Evolutionary conservation across 345 rosid genomes (phyloP).

Genomic region (Eucalyptus albens): DNA sequence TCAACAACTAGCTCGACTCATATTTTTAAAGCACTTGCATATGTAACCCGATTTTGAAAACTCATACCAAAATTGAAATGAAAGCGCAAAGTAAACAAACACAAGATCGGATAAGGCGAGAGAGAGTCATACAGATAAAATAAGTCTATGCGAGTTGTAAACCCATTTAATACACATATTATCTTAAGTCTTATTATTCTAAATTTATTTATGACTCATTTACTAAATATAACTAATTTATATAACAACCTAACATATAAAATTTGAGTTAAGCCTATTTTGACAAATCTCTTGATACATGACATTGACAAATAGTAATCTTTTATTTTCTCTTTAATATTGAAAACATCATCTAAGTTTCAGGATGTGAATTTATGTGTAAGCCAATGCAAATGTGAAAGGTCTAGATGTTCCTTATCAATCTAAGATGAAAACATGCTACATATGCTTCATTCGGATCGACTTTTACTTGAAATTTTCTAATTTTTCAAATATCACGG

Average conservation of each 20-base stretch:
- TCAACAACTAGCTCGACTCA: too few species aligned
- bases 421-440: too few species aligned
- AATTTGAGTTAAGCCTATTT: too few species aligned
- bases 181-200: accelerated
- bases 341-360: not conserved
- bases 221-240: too few species aligned
- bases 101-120: accelerated
- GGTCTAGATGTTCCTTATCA: not conserved
- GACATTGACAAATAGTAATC: not conserved
- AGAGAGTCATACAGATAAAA: too few species aligned
- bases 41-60: accelerated
- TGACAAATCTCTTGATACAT: accelerated
- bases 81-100: accelerated
- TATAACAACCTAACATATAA: too few species aligned
- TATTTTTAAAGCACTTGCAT: too few species aligned
- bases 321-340: not conserved
- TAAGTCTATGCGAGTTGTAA: accelerated
- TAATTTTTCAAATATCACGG: not conserved
- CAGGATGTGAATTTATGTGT: accelerated
- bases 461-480: not conserved
- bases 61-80: not conserved
- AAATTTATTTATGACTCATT: accelerated
- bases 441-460: not conserved
- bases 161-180: too few species aligned
- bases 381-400: not conserved